A percentile compares a stretch with the other conserved stretches of the same genome.
phyloP scores from a whole-genome alignment of 306 rosid genomes.

The Prunus davidiana region DNA sequence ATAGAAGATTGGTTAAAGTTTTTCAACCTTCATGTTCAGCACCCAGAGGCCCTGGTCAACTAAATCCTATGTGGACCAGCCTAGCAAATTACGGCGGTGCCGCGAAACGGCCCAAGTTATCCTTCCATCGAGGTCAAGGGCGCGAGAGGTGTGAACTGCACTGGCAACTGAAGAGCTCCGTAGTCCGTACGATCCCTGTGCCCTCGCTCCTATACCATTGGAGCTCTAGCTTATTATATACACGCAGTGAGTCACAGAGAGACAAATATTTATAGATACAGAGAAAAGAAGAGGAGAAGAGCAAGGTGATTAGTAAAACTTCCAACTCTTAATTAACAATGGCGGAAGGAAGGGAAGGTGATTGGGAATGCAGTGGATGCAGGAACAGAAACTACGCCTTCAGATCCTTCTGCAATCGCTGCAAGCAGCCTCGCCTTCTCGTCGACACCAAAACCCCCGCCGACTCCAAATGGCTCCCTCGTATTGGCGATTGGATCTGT shows the following conservation, averaged over 20 bases:
- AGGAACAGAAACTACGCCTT: constrained; percentile 90
- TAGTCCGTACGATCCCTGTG: neutral
- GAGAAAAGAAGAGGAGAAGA: neutral
- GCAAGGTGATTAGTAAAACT: neutral
- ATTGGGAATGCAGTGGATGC: constrained; percentile 95
- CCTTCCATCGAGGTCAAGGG: neutral
- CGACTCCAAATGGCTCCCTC: constrained; percentile 97
- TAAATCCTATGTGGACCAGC: neutral
- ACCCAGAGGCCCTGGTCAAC: too few relatives aligned
- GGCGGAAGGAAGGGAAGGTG: constrained; percentile 92
- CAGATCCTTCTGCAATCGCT: constrained; percentile 95
- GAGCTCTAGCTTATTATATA: neutral
- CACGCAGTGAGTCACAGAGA: neutral
- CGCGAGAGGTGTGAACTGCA: neutral
- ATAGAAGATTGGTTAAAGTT: neutral
- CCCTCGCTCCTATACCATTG: neutral
- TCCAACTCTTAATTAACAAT: constrained; percentile 6
- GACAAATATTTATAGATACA: neutral
- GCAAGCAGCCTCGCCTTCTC: constrained; percentile 94
- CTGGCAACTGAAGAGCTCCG: neutral
- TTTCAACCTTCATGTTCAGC: too few relatives aligned
- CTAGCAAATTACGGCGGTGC: neutral
- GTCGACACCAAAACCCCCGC: constrained; percentile 89
- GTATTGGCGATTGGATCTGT: constrained; percentile 98
- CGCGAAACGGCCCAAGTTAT: constrained; percentile 5